These are phyloP conservation scores for Wickerhamia fluorescens DNA, from an alignment of 805 yeast species.

Conservation along the genomic window DNA sequence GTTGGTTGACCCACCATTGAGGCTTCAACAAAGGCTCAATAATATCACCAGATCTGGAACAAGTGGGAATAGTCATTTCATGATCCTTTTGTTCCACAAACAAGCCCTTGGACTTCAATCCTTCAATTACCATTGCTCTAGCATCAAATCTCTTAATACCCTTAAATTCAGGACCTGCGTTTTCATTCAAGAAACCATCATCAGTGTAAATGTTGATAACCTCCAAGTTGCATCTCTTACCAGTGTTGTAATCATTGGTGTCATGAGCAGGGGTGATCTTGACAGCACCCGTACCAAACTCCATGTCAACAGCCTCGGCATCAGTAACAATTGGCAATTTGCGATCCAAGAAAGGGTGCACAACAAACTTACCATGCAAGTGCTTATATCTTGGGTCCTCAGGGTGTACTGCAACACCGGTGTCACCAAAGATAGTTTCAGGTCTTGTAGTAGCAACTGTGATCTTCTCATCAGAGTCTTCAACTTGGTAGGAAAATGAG, in stretches of 20 bases:
- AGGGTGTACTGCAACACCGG: constrained; percentile 97
- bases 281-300: constrained; percentile 99
- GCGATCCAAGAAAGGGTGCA: constrained; percentile 86
- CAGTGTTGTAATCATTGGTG: constrained; percentile 92
- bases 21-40: constrained; percentile 97
- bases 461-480: constrained; percentile 75
- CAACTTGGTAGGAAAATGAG: constrained; percentile 89
- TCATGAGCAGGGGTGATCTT: constrained; percentile 99
- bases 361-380: constrained; percentile 86
- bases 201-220: constrained; percentile 87
- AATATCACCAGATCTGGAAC: constrained; percentile 95
- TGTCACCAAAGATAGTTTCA: constrained; percentile 96
- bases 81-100: constrained; percentile 83
- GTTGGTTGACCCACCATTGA: constrained; percentile 98
- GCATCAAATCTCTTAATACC: constrained; percentile 96
- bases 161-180: constrained; percentile 81
- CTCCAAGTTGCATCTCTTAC: constrained; percentile 88
- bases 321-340: constrained; percentile 85
- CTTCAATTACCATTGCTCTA: constrained; percentile 73
- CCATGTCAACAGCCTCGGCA: constrained; percentile 95
- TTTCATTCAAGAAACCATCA: constrained; percentile 82
- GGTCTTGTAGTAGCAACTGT: constrained; percentile 98
- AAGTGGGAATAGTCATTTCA: constrained; percentile 90
- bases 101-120: constrained; percentile 66
- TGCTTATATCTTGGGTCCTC: constrained; percentile 88